phyloP scores from a whole-genome alignment of 371 early-diverging fungal genomes.

The Mucor irregularis region DNA sequence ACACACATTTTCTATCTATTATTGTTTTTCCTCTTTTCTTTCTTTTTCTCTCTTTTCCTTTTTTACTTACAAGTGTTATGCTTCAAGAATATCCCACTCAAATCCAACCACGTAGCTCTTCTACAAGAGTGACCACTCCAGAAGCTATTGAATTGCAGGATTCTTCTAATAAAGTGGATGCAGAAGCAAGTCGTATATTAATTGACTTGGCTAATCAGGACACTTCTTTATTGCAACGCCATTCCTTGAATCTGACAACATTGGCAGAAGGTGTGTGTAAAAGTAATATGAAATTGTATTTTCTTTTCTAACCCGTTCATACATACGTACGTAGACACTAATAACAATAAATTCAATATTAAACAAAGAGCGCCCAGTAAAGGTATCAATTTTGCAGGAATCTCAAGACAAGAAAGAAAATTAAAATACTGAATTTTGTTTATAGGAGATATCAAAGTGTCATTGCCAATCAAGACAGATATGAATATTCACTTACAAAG shows the following conservation, averaged over 20 bases:
- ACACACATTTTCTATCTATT: not conserved
- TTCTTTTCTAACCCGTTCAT: not conserved
- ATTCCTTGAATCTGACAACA: too few relatives aligned
- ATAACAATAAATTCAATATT: not conserved
- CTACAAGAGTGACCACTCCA: constrained; percentile 20
- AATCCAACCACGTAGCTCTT: constrained; percentile 32
- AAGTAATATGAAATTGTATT: too few relatives aligned
- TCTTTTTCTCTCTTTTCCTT: not conserved
- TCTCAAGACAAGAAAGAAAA: not conserved
- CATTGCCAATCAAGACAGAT: constrained; percentile 21
- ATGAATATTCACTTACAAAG: constrained; percentile 15
- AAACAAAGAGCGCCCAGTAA: constrained; percentile 10
- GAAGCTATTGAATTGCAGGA: constrained; percentile 6
- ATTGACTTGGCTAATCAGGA: constrained; percentile 36
- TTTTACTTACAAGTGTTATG: constrained; percentile 4
- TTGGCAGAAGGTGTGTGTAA: too few relatives aligned
- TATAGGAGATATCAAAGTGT: constrained; percentile 11
- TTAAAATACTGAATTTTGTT: not conserved
- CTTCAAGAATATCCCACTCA: constrained; percentile 28
- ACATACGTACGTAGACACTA: not conserved
- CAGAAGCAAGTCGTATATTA: constrained; percentile 34
- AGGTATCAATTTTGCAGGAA: constrained; percentile 3
- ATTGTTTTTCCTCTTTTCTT: not conserved
- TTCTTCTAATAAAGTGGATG: constrained; percentile 16
- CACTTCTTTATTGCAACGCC: constrained; percentile 3